Evolutionary conservation across 2,329 filamentous ascomycete genomes (phyloP).

Genomic region (Tothia fuscella): DNA sequence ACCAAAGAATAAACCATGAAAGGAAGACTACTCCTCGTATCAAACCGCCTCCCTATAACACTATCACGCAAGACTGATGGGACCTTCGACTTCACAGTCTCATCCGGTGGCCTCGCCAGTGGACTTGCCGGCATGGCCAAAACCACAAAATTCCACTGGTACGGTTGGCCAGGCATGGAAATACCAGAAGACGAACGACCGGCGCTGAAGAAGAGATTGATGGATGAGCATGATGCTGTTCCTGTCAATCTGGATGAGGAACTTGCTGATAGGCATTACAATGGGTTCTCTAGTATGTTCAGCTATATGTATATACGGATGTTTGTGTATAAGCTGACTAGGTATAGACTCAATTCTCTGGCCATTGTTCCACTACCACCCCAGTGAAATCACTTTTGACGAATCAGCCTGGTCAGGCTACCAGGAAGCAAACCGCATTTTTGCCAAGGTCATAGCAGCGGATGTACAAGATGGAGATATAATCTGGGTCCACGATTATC

Average conservation of each 20-base stretch:
- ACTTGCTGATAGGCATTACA: slow-evolving; percentile 89
- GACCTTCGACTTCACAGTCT: slow-evolving; percentile 90
- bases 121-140: slow-evolving; percentile 86
- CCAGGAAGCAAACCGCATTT: slow-evolving; percentile 81
- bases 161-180: slow-evolving; percentile 92
- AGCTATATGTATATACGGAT: slow-evolving; percentile 9
- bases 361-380: slow-evolving; percentile 98
- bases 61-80: slow-evolving; percentile 90
- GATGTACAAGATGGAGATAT: slow-evolving; percentile 88
- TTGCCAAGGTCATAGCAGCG: slow-evolving; percentile 75
- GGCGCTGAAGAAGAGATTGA: slow-evolving; percentile 62
- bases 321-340: background rate
- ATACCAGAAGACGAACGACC: slow-evolving; percentile 73
- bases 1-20: too few relatives aligned
- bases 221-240: slow-evolving; percentile 77
- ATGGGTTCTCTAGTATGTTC: slow-evolving; percentile 82
- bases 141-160: slow-evolving; percentile 93
- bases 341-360: slow-evolving; percentile 80
- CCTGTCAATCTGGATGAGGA: slow-evolving; percentile 92
- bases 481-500: slow-evolving; percentile 98
- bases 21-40: slow-evolving; percentile 65
- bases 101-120: slow-evolving; percentile 87
- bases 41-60: slow-evolving; percentile 90
- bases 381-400: slow-evolving; percentile 95
- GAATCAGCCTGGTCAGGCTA: slow-evolving; percentile 91